Evolutionary conservation across 2,329 filamentous ascomycete genomes (phyloP).

Genomic region (Sclerotinia borealis): DNA sequence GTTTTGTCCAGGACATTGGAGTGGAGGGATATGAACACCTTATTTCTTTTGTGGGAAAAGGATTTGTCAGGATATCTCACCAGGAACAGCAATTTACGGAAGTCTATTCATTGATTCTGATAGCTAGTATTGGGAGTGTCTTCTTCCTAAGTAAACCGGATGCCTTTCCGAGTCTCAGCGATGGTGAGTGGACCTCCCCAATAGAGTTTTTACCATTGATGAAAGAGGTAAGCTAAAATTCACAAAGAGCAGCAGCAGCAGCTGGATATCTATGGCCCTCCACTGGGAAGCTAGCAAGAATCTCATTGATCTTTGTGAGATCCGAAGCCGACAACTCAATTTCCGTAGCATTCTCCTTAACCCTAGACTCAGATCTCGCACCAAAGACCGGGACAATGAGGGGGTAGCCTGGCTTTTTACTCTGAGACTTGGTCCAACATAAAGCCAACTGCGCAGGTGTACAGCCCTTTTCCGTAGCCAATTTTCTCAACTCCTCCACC

Average conservation of each 20-base stretch:
- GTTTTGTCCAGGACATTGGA: not conserved
- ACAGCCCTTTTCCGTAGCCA: conserved; percentile 53
- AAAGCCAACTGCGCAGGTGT: conserved; percentile 32
- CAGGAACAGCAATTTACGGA: not conserved
- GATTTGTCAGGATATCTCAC: too few relatives aligned
- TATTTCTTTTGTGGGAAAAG: too few relatives aligned
- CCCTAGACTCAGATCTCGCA: conserved; percentile 23
- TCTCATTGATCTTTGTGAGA: conserved; percentile 25
- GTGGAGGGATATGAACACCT: not conserved
- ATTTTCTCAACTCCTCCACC: conserved; percentile 46
- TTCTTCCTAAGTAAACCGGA: not conserved
- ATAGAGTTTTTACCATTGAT: too few relatives aligned
- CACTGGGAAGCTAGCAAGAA: conserved; percentile 12
- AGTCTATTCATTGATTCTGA: not conserved
- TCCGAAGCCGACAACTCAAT: conserved; percentile 27
- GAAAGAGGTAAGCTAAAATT: too few relatives aligned
- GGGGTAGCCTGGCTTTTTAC: conserved; percentile 6
- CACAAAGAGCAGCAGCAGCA: not conserved
- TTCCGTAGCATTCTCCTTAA: conserved; percentile 28
- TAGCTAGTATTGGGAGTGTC: not conserved
- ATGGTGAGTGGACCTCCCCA: too few relatives aligned
- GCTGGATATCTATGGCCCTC: conserved; percentile 1
- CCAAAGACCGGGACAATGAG: conserved; percentile 11
- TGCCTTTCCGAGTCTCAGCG: not conserved
- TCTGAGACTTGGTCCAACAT: conserved; percentile 4